Evolutionary conservation across 2,329 filamentous ascomycete species (phyloP).

Genomic region (Paramyrothecium roridum): DNA sequence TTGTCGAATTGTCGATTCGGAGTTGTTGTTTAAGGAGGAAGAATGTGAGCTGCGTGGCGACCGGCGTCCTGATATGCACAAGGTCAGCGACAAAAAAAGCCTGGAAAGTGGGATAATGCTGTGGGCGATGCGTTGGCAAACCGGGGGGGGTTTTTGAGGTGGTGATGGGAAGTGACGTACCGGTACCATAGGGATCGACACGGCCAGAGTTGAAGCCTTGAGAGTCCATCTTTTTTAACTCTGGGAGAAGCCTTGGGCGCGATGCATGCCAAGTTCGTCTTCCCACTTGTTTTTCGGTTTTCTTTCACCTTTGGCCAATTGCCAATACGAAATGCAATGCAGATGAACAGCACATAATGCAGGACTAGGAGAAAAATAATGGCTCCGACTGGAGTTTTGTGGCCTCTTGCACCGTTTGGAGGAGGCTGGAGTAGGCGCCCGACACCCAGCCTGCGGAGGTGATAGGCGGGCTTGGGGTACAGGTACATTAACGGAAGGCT

Average conservation of each 20-base stretch:
- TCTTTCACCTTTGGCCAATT: conserved; percentile 1
- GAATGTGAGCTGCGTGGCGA: not conserved
- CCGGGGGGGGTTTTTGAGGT: not conserved
- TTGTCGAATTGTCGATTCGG: not conserved
- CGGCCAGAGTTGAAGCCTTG: not conserved
- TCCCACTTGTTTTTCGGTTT: not conserved
- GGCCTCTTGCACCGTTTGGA: not conserved
- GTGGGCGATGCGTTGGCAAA: too few species aligned
- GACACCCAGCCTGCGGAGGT: not conserved
- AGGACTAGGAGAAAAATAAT: conserved; percentile 4
- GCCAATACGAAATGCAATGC: not conserved
- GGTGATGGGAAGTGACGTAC: conserved; percentile 1
- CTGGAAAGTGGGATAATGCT: not conserved
- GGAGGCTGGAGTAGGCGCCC: not conserved
- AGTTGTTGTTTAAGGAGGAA: not conserved
- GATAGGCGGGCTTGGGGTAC: not conserved
- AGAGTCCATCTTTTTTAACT: not conserved
- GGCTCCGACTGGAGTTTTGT: conserved; percentile 1
- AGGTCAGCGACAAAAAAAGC: not conserved
- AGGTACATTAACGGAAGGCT: not conserved
- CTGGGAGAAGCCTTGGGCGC: not conserved
- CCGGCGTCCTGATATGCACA: not conserved
- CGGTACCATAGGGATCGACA: not conserved
- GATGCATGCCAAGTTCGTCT: conserved; percentile 1
- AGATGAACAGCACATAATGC: not conserved